Evolutionary conservation across 345 rosid genomes (phyloP), one percentile per base, ranked within the genome.

Genomic region (Ceriops zippeliana): DNA sequence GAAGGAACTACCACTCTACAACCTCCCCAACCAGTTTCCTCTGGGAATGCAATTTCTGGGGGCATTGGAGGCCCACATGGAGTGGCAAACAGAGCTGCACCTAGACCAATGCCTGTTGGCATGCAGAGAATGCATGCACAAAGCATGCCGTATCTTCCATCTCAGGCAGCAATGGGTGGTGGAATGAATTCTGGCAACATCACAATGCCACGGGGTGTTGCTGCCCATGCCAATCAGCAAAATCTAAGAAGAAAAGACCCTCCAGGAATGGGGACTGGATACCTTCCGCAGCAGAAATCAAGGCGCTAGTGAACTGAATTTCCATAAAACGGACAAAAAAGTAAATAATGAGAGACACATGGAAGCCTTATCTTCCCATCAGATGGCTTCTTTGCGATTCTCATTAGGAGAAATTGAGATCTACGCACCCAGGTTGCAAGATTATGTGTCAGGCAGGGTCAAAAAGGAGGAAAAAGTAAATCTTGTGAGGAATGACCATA

Each of bases 1-100:
- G 99, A 90, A 82, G 98, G 99, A 71, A 95, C 99, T 19, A 83
- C 96, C 4, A 87, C 87, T 62, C 87, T 95, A 70, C 97, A 95
- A 61, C 90, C 93, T 52, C 82, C 96, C 17, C 99, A 88, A 80
- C 76, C 85, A 22, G 89, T 84, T 47, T 73, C 85, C 71, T 80
- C 93, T 32, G 93, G 87, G 68, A 89, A 87, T 73, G 75, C 76
- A 24, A 83, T 81, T 73, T 72, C 85, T 31, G 90, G 87, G 60
- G 78, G 78, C 71, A 82, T 82, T 82, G 73, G 75, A 13, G 91
- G 92, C 61, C 77, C 80, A 73, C 96, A 92, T 72, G 85, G 75
- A 65, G 72, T 83, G 85, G 80, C 83, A 7, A 81, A 72, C 68
- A 89, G 99, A 78, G 67, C 89, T 59, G 86, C 70, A 52, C 88